Percentiles rank a stretch among this genome's conserved stretches.
Conservation (phyloP, 2,329 filamentous ascomycete species). For the Ascocoryne sarcoides region DNA sequence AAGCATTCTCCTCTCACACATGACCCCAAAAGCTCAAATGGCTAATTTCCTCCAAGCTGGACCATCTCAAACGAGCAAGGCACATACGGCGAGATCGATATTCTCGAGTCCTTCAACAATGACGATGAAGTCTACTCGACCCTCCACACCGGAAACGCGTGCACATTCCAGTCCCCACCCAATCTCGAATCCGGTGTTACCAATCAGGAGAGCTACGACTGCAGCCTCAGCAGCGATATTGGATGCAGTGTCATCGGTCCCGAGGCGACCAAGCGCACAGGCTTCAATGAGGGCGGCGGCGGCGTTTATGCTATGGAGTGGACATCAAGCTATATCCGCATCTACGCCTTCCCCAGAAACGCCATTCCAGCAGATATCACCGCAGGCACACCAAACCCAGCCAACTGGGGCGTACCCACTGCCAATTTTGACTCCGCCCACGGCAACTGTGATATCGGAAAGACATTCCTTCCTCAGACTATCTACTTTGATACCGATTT, state of each 20-base stretch:
- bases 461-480: constrained; percentile 52
- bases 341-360: constrained; percentile 66
- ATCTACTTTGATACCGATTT: constrained; percentile 45
- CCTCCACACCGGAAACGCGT: constrained; percentile 14
- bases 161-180: constrained; percentile 14
- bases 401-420: constrained; percentile 56
- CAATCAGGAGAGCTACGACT: constrained; percentile 9
- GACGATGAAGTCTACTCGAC: constrained; percentile 11
- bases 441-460: constrained; percentile 52
- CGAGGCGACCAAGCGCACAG: constrained; percentile 38
- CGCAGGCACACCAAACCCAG: constrained; percentile 47
- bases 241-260: constrained; percentile 28
- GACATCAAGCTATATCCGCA: constrained; percentile 57
- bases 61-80: constrained; percentile 8
- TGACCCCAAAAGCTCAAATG: too few species aligned
- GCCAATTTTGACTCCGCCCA: constrained; percentile 45
- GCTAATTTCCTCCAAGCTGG: constrained; percentile 11
- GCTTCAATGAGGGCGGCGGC: constrained; percentile 56
- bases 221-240: constrained; percentile 20
- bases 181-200: constrained; percentile 14
- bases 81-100: constrained; percentile 32
- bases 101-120: constrained; percentile 51
- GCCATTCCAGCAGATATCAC: constrained; percentile 56
- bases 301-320: constrained; percentile 64
- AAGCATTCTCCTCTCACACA: too few species aligned